phyloP scores from a whole-genome alignment of 1,284 basidiomycete genomes.

The Mycena citricolor region DNA sequence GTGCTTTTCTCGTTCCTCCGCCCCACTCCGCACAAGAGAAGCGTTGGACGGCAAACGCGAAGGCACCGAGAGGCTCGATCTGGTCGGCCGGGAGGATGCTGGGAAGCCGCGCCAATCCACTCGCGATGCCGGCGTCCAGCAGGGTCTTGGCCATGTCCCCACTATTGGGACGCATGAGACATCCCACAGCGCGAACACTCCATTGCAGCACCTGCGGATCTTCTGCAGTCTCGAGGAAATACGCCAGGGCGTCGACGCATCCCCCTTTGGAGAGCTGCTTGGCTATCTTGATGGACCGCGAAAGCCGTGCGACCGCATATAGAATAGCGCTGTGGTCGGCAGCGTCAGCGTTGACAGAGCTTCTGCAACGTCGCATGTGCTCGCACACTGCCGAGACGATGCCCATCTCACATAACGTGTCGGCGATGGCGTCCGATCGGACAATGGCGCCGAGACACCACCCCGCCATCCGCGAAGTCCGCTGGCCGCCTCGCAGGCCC shows the following conservation, averaged over 20 bases:
- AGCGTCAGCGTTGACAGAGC: conserved; percentile 7
- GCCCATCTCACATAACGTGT: conserved; percentile 23
- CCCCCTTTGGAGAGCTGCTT: conserved; percentile 27
- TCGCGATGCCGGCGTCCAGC: conserved; percentile 28
- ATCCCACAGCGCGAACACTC: conserved; percentile 28
- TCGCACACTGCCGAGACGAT: conserved; percentile 21
- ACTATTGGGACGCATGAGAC: conserved; percentile 30
- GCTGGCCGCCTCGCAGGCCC: conserved; percentile 19
- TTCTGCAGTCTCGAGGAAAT: conserved; percentile 22
- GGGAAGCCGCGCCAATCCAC: conserved; percentile 28
- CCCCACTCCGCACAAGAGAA: conserved; percentile 31
- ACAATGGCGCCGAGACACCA: conserved; percentile 28
- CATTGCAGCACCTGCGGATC: conserved; percentile 27
- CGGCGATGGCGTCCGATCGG: conserved; percentile 27
- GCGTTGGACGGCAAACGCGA: conserved; percentile 29
- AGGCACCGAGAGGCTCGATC: conserved; percentile 27
- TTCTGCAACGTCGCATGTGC: conserved; percentile 21
- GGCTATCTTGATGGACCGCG: conserved; percentile 29
- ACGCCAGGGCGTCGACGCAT: conserved; percentile 23
- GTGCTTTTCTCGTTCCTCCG: conserved; percentile 25
- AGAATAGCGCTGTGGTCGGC: conserved; percentile 24
- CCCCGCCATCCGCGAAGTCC: conserved; percentile 23
- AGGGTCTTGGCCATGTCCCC: conserved; percentile 27
- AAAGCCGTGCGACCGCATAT: conserved; percentile 28
- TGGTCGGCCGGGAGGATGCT: conserved; percentile 27